phyloP scores from a whole-genome alignment of 2,329 filamentous ascomycete genomes.

The Aureobasidium sp. region DNA sequence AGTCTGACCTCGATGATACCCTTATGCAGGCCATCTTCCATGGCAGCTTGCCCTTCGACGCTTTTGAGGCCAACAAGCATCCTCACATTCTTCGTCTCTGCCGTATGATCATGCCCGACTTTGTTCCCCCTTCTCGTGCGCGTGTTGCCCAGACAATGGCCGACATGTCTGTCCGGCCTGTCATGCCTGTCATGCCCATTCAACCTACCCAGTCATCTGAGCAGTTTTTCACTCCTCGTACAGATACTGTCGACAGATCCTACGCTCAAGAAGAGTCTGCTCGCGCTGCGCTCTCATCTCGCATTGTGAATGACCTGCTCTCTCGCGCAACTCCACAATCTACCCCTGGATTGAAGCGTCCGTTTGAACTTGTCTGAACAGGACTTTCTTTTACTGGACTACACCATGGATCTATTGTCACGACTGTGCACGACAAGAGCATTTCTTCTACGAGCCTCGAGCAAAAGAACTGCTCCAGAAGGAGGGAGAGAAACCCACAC shows the following conservation, averaged over 20 bases:
- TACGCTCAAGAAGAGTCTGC: background rate
- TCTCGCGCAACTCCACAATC: background rate
- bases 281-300: background rate
- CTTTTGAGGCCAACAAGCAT: slow-evolving; percentile 8
- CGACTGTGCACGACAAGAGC: background rate
- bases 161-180: background rate
- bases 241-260: background rate
- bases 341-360: slow-evolving; percentile 6
- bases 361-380: slow-evolving; percentile 12
- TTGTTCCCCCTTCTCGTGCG: slow-evolving; percentile 4
- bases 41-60: slow-evolving; percentile 10
- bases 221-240: background rate
- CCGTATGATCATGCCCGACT: slow-evolving; percentile 1
- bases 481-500: background rate
- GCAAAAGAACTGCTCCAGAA: background rate
- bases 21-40: slow-evolving; percentile 7
- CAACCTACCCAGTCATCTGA: background rate
- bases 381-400: background rate
- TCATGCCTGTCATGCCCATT: background rate
- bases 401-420: background rate
- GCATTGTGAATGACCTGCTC: background rate
- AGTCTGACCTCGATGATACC: background rate
- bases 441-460: background rate
- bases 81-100: slow-evolving; percentile 1
- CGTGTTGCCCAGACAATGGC: slow-evolving; percentile 10